Evolutionary conservation across 2,329 filamentous ascomycete species (phyloP).

Genomic region (Aspergillus udagawae): DNA sequence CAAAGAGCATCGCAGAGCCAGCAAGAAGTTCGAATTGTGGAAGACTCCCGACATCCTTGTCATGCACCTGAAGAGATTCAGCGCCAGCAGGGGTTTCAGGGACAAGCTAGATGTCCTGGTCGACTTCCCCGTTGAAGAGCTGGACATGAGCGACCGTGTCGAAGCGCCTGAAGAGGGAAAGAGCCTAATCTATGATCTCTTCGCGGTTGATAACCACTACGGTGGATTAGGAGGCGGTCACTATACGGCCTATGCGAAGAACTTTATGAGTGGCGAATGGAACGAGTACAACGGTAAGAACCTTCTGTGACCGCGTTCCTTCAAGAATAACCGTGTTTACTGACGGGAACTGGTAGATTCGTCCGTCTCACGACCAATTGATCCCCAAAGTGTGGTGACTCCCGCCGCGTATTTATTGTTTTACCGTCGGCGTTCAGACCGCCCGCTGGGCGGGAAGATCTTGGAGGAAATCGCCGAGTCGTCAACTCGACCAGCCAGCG

Average conservation of each 20-base stretch:
- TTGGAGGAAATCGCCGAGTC: constrained; percentile 67
- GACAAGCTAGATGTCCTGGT: constrained; percentile 91
- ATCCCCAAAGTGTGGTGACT: constrained; percentile 64
- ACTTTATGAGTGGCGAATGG: constrained; percentile 85
- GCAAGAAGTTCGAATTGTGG: constrained; percentile 97
- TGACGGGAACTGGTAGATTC: constrained; percentile 62
- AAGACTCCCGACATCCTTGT: constrained; percentile 93
- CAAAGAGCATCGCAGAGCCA: constrained; percentile 87
- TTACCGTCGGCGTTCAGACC: constrained; percentile 78
- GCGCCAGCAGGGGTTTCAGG: constrained; percentile 72
- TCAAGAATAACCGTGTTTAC: constrained; percentile 14
- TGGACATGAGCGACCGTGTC: constrained; percentile 78
- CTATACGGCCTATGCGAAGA: constrained; percentile 92
- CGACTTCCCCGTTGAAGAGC: constrained; percentile 82
- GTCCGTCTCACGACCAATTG: constrained; percentile 59
- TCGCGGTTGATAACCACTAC: constrained; percentile 94
- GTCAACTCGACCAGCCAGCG: constrained; percentile 52
- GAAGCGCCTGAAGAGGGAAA: constrained; percentile 77
- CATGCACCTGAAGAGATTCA: constrained; percentile 93
- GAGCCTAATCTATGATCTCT: constrained; percentile 82
- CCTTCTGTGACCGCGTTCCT: constrained; percentile 6
- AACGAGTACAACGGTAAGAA: constrained; percentile 90
- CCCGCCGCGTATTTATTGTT: constrained; percentile 87
- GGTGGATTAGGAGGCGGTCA: constrained; percentile 91
- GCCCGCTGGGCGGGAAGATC: constrained; percentile 72